These are phyloP conservation scores for Euphorbia peplus DNA, from an alignment of 345 rosid genomes.

Conservation along the genomic window DNA sequence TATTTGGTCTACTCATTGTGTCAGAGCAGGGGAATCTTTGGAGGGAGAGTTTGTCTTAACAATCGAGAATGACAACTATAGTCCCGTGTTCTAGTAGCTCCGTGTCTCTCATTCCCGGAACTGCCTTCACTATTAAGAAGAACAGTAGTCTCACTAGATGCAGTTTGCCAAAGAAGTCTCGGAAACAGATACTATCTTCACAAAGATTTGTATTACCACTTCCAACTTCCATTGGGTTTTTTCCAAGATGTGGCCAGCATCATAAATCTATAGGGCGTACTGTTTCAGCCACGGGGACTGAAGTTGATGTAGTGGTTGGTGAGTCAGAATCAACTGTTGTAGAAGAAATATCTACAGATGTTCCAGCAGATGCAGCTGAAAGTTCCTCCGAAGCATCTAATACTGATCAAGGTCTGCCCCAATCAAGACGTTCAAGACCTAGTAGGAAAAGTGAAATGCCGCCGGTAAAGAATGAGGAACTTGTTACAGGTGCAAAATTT, in stretches of 20 bases:
- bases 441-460: conserved; percentile 82
- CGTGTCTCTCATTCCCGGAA: conserved; percentile 54
- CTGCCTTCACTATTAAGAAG: conserved; percentile 42
- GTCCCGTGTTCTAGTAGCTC: conserved; percentile 58
- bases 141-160: conserved; percentile 40
- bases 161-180: conserved; percentile 44
- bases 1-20: not conserved
- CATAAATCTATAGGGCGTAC: conserved; percentile 28
- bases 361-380: conserved; percentile 30
- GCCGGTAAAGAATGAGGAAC: conserved; percentile 71
- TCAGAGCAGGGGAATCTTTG: conserved; percentile 34
- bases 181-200: conserved; percentile 25
- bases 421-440: conserved; percentile 44
- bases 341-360: conserved; percentile 40
- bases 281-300: conserved; percentile 58
- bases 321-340: conserved; percentile 50
- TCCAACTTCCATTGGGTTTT: conserved; percentile 42
- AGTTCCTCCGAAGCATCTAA: conserved; percentile 32
- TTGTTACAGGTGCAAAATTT: conserved; percentile 68
- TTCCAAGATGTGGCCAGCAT: conserved; percentile 42
- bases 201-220: conserved; percentile 45
- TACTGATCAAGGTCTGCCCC: conserved; percentile 32
- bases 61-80: conserved; percentile 53
- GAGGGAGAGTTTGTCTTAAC: conserved; percentile 29
- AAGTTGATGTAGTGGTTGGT: conserved; percentile 50